A percentile compares a stretch with the other conserved stretches of the same genome.
These are phyloP conservation scores for Neopestalotiopsis clavispora DNA, from an alignment of 2,329 filamentous ascomycete species.

Conservation along the genomic window DNA sequence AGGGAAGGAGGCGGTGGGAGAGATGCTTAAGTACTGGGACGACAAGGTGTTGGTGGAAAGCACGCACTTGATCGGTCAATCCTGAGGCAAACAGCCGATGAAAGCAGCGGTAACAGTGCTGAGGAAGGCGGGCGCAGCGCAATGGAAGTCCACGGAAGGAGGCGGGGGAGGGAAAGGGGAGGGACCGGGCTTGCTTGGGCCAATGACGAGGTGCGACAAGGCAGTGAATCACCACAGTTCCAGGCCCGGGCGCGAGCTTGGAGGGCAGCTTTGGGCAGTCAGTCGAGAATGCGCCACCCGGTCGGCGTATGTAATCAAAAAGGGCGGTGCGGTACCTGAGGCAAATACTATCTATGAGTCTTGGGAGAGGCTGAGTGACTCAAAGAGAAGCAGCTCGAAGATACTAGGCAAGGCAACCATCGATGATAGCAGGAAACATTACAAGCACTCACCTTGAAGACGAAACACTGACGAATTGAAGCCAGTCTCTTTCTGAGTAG, in stretches of 20 bases:
- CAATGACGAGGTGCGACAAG: slow-evolving; percentile 14
- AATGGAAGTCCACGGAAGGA: slow-evolving; percentile 35
- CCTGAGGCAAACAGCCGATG: slow-evolving; percentile 12
- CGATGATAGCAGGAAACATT: background rate
- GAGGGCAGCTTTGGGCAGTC: background rate
- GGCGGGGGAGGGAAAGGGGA: slow-evolving; percentile 15
- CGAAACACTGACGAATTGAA: background rate
- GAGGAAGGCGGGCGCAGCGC: slow-evolving; percentile 19
- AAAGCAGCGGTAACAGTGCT: slow-evolving; percentile 23
- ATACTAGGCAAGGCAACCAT: background rate
- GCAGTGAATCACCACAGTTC: slow-evolving; percentile 15
- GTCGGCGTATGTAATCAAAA: background rate
- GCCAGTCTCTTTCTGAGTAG: background rate
- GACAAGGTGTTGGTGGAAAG: background rate
- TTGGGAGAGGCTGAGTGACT: background rate
- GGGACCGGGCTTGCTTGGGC: slow-evolving; percentile 6
- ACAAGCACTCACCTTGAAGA: background rate
- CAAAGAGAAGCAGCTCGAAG: slow-evolving; percentile 5
- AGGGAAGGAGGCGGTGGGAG: slow-evolving; percentile 1
- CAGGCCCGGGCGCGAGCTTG: background rate
- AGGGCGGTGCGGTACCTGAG: background rate
- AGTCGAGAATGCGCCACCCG: background rate
- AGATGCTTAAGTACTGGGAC: slow-evolving; percentile 10
- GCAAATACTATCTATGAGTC: background rate
- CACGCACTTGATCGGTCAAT: background rate